These are phyloP conservation scores for Salix exigua DNA, from an alignment of 345 rosid genomes.

Conservation along the genomic window DNA sequence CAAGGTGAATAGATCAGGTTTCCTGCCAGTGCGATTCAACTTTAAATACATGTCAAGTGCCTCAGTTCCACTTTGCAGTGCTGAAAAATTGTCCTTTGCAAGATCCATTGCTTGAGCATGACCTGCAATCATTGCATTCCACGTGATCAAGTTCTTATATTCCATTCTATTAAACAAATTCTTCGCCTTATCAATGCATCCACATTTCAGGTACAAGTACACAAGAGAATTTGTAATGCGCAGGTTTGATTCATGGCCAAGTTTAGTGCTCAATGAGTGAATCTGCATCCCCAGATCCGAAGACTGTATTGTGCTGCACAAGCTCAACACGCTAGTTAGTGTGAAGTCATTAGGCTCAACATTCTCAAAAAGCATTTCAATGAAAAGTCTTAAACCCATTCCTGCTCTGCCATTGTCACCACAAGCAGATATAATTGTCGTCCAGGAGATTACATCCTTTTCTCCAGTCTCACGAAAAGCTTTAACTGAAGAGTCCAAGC, in stretches of 20 bases:
- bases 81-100: conserved; percentile 34
- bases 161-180: conserved; percentile 30
- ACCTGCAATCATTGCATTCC: conserved; percentile 61
- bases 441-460: conserved; percentile 57
- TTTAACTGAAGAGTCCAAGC: conserved; percentile 35
- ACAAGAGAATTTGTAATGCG: conserved; percentile 38
- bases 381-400: conserved; percentile 29
- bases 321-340: conserved; percentile 42
- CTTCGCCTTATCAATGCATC: conserved; percentile 37
- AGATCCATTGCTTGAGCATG: conserved; percentile 47
- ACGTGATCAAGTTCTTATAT: conserved; percentile 42
- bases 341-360: conserved; percentile 54
- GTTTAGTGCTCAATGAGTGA: conserved; percentile 41
- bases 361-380: conserved; percentile 39
- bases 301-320: conserved; percentile 36
- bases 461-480: conserved; percentile 38
- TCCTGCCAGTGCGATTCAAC: conserved; percentile 32
- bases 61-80: conserved; percentile 4
- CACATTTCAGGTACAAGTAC: conserved; percentile 52
- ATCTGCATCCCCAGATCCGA: conserved; percentile 38
- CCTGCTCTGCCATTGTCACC: conserved; percentile 37
- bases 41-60: conserved; percentile 32
- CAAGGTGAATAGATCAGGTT: conserved; percentile 49
- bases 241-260: conserved; percentile 32
- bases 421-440: conserved; percentile 45